phyloP scores from a whole-genome alignment of 2,329 filamentous ascomycete genomes.

The Scleromitrula shiraiana region DNA sequence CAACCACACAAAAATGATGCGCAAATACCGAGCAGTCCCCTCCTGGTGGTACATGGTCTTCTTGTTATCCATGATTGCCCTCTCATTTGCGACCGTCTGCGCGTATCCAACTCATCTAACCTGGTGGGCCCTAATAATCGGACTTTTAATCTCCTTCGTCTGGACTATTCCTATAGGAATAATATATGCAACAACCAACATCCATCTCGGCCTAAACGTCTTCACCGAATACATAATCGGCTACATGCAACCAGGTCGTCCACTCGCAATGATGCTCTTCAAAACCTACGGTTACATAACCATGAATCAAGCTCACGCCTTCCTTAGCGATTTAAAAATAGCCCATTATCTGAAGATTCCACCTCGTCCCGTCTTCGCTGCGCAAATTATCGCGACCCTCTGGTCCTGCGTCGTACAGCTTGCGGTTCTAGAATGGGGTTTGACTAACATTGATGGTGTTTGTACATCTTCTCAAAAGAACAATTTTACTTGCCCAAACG shows the following conservation, averaged over 20 bases:
- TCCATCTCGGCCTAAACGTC: constrained; percentile 64
- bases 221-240: constrained; percentile 66
- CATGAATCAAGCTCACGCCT: constrained; percentile 12
- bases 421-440: constrained; percentile 52
- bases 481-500: constrained; percentile 39
- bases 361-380: constrained; percentile 57
- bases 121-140: constrained; percentile 24
- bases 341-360: constrained; percentile 50
- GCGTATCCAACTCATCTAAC: constrained; percentile 12
- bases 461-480: constrained; percentile 44
- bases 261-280: constrained; percentile 71
- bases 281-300: constrained; percentile 29
- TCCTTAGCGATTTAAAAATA: constrained; percentile 36
- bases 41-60: constrained; percentile 48
- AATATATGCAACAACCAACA: constrained; percentile 61
- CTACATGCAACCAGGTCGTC: constrained; percentile 63
- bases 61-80: constrained; percentile 38
- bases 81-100: constrained; percentile 24
- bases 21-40: constrained; percentile 46
- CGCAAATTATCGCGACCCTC: constrained; percentile 57
- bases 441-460: constrained; percentile 53
- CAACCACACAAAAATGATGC: constrained; percentile 45
- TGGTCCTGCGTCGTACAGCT: constrained; percentile 61
- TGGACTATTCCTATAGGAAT: constrained; percentile 53
- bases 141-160: constrained; percentile 28